Base-by-base conservation (phyloP, 1,284 basidiomycete genomes). In the Spongispora temasekensis region DNA sequence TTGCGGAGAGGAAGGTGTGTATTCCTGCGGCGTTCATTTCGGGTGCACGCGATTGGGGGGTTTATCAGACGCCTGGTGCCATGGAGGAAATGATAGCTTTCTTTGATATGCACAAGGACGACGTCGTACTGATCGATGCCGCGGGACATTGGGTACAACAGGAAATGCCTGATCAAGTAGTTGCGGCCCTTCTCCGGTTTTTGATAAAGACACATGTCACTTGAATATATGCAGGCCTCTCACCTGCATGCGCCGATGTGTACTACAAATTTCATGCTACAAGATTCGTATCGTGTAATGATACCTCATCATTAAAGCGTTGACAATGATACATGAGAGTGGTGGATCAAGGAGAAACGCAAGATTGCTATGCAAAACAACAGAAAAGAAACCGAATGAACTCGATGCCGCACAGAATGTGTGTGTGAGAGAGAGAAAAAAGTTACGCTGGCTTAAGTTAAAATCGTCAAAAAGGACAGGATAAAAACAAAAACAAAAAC, bases 71-170 rank as follows among this genome's bases (percentile, higher is more conserved):
- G 0, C 85, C 85, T 9, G 83, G 83, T 1, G 80, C 77, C 2
- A 67, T 74, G 31, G 78, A 82, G 19, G 73, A 70, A 65, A 83
- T 88, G 83, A 66, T 44, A 62, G 44, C 30, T n/a, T 35, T 64
- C 7, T 77, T 75, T 60, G 63, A 58, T 54, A 68, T 69, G 56
- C 66, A 69, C 12, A 75, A 77, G 23, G 79, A 80, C 32, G 78
- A 83, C 40, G 77, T 86, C 44, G 76, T 83, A n/a, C 64, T 87
- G 50, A 72, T 88, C n/a, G 75, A 81, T 4, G 79, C 80, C 3
- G 85, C 84, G 1, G 86, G 86, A 0, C 86, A 87, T 70, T 87
- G 87, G 85, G 82, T 83, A 23, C 85, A 86, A 69, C 84, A 84
- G 63, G 84, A 85, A 66, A 61, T 75, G 23, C 77, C 79, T 4